A percentile compares a stretch with the other conserved stretches of the same genome.
Evolutionary conservation across 345 rosid genomes (phyloP).

Genomic region (Isatis tinctoria): DNA sequence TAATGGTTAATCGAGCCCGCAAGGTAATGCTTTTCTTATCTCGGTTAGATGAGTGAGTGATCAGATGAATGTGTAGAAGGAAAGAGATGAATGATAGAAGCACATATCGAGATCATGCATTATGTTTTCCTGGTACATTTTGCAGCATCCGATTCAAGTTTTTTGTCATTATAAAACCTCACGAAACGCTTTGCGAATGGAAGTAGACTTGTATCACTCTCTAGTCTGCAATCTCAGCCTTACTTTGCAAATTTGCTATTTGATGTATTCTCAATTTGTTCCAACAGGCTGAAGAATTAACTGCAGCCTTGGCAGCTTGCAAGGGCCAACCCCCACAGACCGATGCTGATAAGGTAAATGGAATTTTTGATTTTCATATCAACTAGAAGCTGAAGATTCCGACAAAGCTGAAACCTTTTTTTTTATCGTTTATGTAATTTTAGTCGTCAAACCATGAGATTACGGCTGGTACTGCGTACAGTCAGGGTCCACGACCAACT

Average conservation of each 20-base stretch:
- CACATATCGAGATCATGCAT: neutral
- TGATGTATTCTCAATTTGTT: neutral
- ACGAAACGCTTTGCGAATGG: neutral
- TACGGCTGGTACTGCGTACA: conserved; percentile 50
- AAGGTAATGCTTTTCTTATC: conserved; percentile 47
- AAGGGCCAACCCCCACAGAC: conserved; percentile 52
- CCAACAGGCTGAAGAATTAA: conserved; percentile 85
- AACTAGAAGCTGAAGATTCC: neutral
- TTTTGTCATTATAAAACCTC: neutral
- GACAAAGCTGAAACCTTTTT: neutral
- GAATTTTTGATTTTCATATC: neutral
- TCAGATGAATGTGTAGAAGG: neutral
- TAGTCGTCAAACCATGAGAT: conserved; percentile 44
- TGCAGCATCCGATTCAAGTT: neutral
- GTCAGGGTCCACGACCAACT: conserved; percentile 67
- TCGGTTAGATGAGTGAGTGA: neutral
- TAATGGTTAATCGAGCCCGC: conserved; percentile 74
- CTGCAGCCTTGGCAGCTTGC: conserved; percentile 81
- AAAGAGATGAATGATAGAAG: neutral
- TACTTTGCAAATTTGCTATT: neutral
- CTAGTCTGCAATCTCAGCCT: neutral
- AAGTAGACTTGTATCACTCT: neutral
- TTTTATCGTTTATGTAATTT: conserved; percentile 24
- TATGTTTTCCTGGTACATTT: neutral
- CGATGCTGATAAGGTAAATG: conserved; percentile 62